Evolutionary conservation across 2,329 filamentous ascomycete genomes (phyloP).

Genomic region (Cordyceps pruinosa): DNA sequence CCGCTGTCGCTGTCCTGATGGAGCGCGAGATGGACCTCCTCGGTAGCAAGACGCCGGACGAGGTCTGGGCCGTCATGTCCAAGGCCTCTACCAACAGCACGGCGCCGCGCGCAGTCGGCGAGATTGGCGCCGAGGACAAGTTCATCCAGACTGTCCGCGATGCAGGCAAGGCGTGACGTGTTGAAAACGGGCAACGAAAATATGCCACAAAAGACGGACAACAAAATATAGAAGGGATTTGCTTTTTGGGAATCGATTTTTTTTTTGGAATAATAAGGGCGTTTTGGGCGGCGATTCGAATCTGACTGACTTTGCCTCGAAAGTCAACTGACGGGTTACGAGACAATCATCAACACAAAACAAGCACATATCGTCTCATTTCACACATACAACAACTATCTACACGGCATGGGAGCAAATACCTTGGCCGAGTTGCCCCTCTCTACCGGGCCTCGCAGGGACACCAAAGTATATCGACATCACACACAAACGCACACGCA

Average conservation of each 20-base stretch:
- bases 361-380: slow-evolving; percentile 2
- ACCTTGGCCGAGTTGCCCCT: not conserved
- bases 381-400: not conserved
- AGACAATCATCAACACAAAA: not conserved
- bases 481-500: not conserved
- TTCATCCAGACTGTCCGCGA: slow-evolving; percentile 36
- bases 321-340: not conserved
- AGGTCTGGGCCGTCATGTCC: slow-evolving; percentile 35
- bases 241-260: not conserved
- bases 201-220: not conserved
- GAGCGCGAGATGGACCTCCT: slow-evolving; percentile 46
- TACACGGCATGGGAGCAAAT: not conserved
- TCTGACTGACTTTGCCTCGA: not conserved
- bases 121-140: slow-evolving; percentile 41
- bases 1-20: slow-evolving; percentile 60
- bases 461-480: not conserved
- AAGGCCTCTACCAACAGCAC: slow-evolving; percentile 24
- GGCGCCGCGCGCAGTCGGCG: slow-evolving; percentile 31
- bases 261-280: slow-evolving; percentile 7
- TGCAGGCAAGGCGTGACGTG: slow-evolving; percentile 31
- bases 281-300: not conserved
- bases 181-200: not conserved
- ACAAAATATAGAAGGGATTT: not conserved
- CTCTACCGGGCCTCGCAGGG: not conserved
- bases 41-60: slow-evolving; percentile 35